Conservation (phyloP, 768 basidiomycete genomes). For the Cyathus striatus region DNA sequence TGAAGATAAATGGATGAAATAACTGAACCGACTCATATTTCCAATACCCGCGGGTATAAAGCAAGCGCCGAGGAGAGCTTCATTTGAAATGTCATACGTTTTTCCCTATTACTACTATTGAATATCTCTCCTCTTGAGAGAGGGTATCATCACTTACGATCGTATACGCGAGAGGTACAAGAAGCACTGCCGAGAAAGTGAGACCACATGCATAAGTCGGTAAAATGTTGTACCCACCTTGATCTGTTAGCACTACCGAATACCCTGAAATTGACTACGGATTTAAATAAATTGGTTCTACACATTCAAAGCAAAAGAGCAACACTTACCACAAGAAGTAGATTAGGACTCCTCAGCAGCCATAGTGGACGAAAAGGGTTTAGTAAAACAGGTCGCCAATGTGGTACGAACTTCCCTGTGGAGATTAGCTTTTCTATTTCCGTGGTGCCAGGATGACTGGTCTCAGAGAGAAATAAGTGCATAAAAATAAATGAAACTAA, state of each 20-base stretch:
- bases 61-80: slow-evolving; percentile 53
- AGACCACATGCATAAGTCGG: slow-evolving; percentile 9
- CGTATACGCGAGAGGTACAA: slow-evolving; percentile 63
- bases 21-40: slow-evolving; percentile 40
- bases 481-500: slow-evolving; percentile 34
- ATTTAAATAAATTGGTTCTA: neutral
- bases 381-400: slow-evolving; percentile 34
- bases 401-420: slow-evolving; percentile 10
- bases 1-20: neutral
- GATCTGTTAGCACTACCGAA: slow-evolving; percentile 29
- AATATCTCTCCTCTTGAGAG: neutral
- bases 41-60: slow-evolving; percentile 57
- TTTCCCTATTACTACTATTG: slow-evolving; percentile 32
- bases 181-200: slow-evolving; percentile 30
- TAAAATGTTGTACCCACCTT: slow-evolving; percentile 19
- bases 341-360: slow-evolving; percentile 55
- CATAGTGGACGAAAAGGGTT: slow-evolving; percentile 54
- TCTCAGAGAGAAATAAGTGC: slow-evolving; percentile 54
- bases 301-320: neutral
- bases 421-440: slow-evolving; percentile 42
- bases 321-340: slow-evolving; percentile 45
- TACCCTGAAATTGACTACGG: slow-evolving; percentile 25
- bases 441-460: slow-evolving; percentile 52
- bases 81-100: slow-evolving; percentile 50
- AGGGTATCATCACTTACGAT: slow-evolving; percentile 38